Conservation (phyloP, 2,329 filamentous ascomycete genomes). For the Claviceps sp. region DNA sequence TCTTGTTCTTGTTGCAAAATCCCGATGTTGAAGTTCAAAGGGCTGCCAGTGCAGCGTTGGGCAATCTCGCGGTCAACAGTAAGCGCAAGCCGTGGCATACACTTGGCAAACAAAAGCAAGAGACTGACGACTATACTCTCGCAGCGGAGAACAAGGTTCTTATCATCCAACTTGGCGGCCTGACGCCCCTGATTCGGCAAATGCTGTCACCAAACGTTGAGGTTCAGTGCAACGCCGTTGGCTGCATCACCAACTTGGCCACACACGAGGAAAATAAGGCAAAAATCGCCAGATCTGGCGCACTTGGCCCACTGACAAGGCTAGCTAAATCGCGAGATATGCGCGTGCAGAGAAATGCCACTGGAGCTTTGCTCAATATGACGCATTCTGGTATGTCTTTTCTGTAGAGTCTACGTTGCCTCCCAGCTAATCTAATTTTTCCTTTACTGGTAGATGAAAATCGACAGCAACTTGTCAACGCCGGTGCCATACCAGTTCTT, state of each 20-base stretch:
- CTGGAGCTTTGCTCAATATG: conserved; percentile 94
- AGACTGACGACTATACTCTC: conserved; percentile 26
- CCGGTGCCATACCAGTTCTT: conserved; percentile 92
- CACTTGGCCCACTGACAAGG: conserved; percentile 77
- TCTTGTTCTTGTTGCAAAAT: conserved; percentile 87
- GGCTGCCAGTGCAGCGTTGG: conserved; percentile 87
- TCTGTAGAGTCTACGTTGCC: not conserved
- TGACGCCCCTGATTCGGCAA: conserved; percentile 85
- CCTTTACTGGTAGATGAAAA: conserved; percentile 61
- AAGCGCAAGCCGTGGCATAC: conserved; percentile 20
- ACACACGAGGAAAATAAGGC: conserved; percentile 99
- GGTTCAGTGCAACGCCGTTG: conserved; percentile 97
- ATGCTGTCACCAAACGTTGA: conserved; percentile 98
- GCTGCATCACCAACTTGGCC: conserved; percentile 95
- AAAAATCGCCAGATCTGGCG: conserved; percentile 91
- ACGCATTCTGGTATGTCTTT: conserved; percentile 74
- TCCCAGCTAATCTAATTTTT: not conserved
- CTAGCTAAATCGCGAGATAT: conserved; percentile 96
- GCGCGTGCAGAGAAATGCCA: conserved; percentile 95
- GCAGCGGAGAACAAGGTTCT: conserved; percentile 93
- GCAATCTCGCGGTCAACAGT: conserved; percentile 97
- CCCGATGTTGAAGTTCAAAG: conserved; percentile 94
- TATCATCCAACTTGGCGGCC: conserved; percentile 83
- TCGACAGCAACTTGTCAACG: conserved; percentile 90
- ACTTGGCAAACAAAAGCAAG: not conserved